Evolutionary conservation across 306 rosid species (phyloP).

Genomic region (Lagenaria siceraria): DNA sequence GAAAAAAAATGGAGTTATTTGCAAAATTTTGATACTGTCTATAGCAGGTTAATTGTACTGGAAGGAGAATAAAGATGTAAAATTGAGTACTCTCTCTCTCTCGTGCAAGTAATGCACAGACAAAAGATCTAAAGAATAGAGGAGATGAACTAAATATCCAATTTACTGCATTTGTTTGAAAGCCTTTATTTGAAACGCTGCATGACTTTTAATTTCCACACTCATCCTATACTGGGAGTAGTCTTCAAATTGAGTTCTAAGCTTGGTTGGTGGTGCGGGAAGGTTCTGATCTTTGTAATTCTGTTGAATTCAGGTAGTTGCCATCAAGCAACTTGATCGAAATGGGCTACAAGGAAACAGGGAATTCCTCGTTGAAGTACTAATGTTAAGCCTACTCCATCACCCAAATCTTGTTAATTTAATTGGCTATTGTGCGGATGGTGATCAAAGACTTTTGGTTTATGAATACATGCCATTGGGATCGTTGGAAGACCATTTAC

Average conservation of each 20-base stretch:
- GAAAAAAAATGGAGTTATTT: background rate
- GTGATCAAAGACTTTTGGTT: conserved; percentile 49
- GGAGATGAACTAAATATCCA: background rate
- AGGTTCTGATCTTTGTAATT: conserved; percentile 4
- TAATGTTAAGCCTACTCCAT: conserved; percentile 47
- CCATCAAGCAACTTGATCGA: conserved; percentile 47
- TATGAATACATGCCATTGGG: conserved; percentile 49
- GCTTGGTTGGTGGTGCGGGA: background rate
- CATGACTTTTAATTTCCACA: background rate
- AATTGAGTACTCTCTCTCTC: background rate
- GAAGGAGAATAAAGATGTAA: background rate
- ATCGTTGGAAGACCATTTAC: conserved; percentile 42
- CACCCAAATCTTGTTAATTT: conserved; percentile 47
- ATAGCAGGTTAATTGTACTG: background rate
- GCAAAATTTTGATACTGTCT: background rate
- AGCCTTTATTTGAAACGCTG: background rate
- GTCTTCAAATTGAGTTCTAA: background rate
- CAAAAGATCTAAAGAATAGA: background rate
- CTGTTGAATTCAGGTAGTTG: conserved; percentile 30
- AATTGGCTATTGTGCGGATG: conserved; percentile 51
- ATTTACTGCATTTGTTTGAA: background rate
- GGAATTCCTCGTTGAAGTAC: conserved; percentile 46
- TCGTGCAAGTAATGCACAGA: background rate
- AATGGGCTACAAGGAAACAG: conserved; percentile 54
- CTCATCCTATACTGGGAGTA: background rate